phyloP scores from a whole-genome alignment of 768 basidiomycete species.

The Kwoniella botswanensis region DNA sequence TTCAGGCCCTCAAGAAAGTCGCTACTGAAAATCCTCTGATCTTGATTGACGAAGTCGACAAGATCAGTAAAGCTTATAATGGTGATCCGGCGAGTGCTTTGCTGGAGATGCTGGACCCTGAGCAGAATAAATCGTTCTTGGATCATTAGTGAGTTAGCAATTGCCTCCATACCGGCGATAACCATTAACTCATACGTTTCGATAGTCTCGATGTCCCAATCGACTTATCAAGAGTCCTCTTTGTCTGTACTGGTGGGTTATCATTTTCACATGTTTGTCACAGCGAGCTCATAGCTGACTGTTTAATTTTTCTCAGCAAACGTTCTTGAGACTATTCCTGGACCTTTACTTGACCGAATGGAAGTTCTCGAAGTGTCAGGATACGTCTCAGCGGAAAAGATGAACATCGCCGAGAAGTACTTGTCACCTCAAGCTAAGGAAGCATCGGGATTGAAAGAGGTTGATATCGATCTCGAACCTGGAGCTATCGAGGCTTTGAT shows the following conservation, averaged over 20 bases:
- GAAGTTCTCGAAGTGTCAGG: slow-evolving; percentile 93
- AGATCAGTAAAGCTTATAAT: slow-evolving; percentile 87
- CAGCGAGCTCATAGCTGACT: slow-evolving; percentile 35
- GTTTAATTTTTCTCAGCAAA: slow-evolving; percentile 64
- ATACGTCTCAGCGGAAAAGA: slow-evolving; percentile 92
- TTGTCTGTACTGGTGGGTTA: slow-evolving; percentile 81
- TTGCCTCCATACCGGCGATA: background rate
- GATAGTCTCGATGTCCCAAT: slow-evolving; percentile 92
- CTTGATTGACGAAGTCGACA: slow-evolving; percentile 94
- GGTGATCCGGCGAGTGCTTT: slow-evolving; percentile 91
- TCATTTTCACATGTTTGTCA: slow-evolving; percentile 20
- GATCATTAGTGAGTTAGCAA: slow-evolving; percentile 80
- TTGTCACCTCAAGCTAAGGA: slow-evolving; percentile 93
- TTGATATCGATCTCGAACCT: slow-evolving; percentile 78
- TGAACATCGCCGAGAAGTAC: slow-evolving; percentile 82
- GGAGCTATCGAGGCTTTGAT: slow-evolving; percentile 84
- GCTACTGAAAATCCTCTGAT: slow-evolving; percentile 93
- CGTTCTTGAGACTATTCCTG: slow-evolving; percentile 89
- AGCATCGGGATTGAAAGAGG: slow-evolving; percentile 80
- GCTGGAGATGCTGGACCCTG: slow-evolving; percentile 90
- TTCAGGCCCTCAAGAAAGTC: slow-evolving; percentile 89
- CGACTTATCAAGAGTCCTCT: slow-evolving; percentile 92
- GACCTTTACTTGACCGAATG: slow-evolving; percentile 92
- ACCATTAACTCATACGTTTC: slow-evolving; percentile 11
- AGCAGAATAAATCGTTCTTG: slow-evolving; percentile 91